A percentile compares a stretch with the other conserved stretches of the same genome.
Evolutionary conservation across 331 rosid species (phyloP).

Genomic region (Pyrus hybrid): DNA sequence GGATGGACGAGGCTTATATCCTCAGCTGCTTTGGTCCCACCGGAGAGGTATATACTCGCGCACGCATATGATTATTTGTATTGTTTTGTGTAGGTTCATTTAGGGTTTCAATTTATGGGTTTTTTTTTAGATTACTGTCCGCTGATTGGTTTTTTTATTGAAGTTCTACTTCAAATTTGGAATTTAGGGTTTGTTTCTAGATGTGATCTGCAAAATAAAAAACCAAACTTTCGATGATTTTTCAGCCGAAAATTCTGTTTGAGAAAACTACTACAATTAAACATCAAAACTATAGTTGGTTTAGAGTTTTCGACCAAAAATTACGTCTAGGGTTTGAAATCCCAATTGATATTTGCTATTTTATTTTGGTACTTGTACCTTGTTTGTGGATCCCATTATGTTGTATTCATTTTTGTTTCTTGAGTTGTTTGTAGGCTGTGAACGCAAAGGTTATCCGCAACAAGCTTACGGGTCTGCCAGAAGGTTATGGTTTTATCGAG

Average conservation of each 20-base stretch:
- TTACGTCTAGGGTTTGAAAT: not conserved
- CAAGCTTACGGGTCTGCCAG: constrained; percentile 41
- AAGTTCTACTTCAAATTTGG: not conserved
- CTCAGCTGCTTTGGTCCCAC: constrained; percentile 30
- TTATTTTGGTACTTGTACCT: not conserved
- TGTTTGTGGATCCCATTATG: not conserved
- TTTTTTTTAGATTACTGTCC: no score
- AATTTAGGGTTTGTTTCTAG: not conserved
- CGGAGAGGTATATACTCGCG: constrained; percentile 30
- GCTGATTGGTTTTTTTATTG: not conserved
- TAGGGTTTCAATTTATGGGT: no score
- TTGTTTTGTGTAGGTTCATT: not conserved
- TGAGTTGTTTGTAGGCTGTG: constrained; percentile 15
- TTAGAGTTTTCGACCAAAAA: not conserved
- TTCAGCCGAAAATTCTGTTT: not conserved
- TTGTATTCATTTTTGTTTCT: not conserved
- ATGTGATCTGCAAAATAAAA: not conserved
- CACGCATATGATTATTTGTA: not conserved
- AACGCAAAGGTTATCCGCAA: constrained; percentile 53
- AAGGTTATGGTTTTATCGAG: constrained; percentile 61
- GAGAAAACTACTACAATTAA: not conserved
- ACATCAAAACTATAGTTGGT: not conserved
- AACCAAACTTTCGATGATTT: not conserved
- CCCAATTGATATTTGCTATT: not conserved
- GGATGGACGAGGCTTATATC: constrained; percentile 38